Evolutionary conservation across 2,329 filamentous ascomycete genomes (phyloP), one percentile per base, ranked within the genome.

Genomic region (Cadophora sp.): DNA sequence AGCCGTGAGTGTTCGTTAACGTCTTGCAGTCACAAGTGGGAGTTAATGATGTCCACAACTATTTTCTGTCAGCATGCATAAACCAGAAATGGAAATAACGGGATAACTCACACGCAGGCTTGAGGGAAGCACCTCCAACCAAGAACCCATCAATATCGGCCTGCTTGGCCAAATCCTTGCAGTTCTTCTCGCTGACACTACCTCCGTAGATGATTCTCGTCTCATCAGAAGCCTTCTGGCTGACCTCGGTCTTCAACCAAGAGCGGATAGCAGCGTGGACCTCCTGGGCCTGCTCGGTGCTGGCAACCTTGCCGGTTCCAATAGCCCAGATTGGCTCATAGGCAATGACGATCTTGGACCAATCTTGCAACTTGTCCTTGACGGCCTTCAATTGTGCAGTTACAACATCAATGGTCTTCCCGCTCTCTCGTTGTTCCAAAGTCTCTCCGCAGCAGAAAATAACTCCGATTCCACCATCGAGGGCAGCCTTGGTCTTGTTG

Each of bases 291-390:
- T 97, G 94, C 83, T 93, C 86, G 68, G 89, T 94, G 71, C 90
- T 91, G 75, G 93, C 93, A 73, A 96, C 93, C 85, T 96, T 96
- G 81, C 96, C 96, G 73, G 96, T 98, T 75, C 95, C 95, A 75
- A 89, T 91, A 79, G 89, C 94, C 95, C 96, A 99, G 85, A 99
- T 96, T 78, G 96, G 96, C 88, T 99, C 96, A 83, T 99, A 99
- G 78, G 96, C 96, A 77, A 99, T 87, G 79, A 99, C 96, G 72
- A 99, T 88, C 85, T 96, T 96, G 78, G 85, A 87, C 96, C 96
- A 99, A 84, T 97, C 92, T 76, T 88, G 83, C 78, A 93, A 83
- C 84, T 91, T 85, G 80, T 94, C 90, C 65, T 88, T 87, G 72
- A 95, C 92, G 72, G 94, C 94, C 71, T 89, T 87, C 76, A 99